These are phyloP conservation scores for Phytophthora palmivora DNA, from an alignment of 352 stramenopile species.

Conservation along the genomic window DNA sequence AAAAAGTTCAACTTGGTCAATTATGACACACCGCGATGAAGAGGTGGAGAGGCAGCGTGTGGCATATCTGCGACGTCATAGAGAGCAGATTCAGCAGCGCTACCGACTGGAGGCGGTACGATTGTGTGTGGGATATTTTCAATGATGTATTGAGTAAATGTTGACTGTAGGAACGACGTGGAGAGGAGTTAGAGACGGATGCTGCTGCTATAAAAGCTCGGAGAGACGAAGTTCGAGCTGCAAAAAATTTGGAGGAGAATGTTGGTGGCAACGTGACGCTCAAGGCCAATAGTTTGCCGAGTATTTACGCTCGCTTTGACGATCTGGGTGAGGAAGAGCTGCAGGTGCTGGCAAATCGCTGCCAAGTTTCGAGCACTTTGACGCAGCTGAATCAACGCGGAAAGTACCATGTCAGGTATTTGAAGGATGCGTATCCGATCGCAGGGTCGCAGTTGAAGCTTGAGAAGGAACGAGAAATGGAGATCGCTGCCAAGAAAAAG, in stretches of 20 bases:
- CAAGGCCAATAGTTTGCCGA: conserved; percentile 20
- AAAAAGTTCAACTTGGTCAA: conserved; percentile 23
- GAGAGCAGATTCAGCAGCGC: conserved; percentile 56
- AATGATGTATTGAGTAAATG: background rate
- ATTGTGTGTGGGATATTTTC: background rate
- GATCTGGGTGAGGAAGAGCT: conserved; percentile 48
- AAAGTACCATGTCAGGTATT: conserved; percentile 75
- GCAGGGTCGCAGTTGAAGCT: conserved; percentile 72
- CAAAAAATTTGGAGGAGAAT: conserved; percentile 12
- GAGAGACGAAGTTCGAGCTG: conserved; percentile 30
- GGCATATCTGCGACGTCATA: conserved; percentile 53
- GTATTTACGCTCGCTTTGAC: conserved; percentile 61
- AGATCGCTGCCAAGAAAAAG: conserved; percentile 70
- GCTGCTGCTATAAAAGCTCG: conserved; percentile 35
- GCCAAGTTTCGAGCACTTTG: conserved; percentile 26
- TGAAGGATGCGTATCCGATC: conserved; percentile 79
- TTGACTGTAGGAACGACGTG: conserved; percentile 40
- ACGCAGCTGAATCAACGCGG: conserved; percentile 57
- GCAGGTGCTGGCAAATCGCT: conserved; percentile 51
- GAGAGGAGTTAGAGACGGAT: conserved; percentile 41
- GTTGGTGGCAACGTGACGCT: background rate
- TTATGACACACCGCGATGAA: conserved; percentile 34
- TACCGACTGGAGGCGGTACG: conserved; percentile 65
- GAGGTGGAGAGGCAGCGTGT: conserved; percentile 47
- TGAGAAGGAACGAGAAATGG: conserved; percentile 70